Conservation (phyloP, 2,329 filamentous ascomycete genomes). For the Chrysosporium keratinophilum region DNA sequence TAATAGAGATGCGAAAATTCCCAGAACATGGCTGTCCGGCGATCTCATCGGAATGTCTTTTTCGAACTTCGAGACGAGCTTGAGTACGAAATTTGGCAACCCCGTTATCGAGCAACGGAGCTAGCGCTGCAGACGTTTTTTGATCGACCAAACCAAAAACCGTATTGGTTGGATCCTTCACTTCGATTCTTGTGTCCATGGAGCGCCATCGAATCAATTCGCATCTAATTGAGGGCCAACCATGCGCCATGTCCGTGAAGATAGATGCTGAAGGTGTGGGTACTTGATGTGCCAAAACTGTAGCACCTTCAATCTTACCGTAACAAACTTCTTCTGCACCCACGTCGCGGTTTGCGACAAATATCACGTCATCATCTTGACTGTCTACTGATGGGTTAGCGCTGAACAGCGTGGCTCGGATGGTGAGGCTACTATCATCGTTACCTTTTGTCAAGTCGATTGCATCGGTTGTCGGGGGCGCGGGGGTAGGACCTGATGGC, state of each 20-base stretch:
- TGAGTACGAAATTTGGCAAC: slow-evolving; percentile 57
- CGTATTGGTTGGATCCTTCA: slow-evolving; percentile 59
- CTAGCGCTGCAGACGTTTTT: slow-evolving; percentile 56
- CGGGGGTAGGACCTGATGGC: slow-evolving; percentile 20
- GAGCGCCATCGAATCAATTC: slow-evolving; percentile 51
- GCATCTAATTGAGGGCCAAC: slow-evolving; percentile 67
- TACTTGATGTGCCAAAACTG: slow-evolving; percentile 56
- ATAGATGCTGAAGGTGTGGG: slow-evolving; percentile 50
- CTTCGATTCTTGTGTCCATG: slow-evolving; percentile 54
- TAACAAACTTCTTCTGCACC: slow-evolving; percentile 67
- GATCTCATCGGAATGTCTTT: slow-evolving; percentile 52
- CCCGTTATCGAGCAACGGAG: slow-evolving; percentile 60
- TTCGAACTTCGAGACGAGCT: slow-evolving; percentile 58
- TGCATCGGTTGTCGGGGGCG: slow-evolving; percentile 43
- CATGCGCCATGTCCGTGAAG: slow-evolving; percentile 41
- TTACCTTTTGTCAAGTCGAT: slow-evolving; percentile 39
- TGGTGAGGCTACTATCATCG: background rate
- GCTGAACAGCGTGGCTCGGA: background rate
- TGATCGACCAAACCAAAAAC: slow-evolving; percentile 68
- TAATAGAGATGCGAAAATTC: slow-evolving; percentile 56
- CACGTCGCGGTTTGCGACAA: slow-evolving; percentile 47
- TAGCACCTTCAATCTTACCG: slow-evolving; percentile 60
- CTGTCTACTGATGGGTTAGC: slow-evolving; percentile 22
- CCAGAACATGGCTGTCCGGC: slow-evolving; percentile 53
- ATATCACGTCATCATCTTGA: slow-evolving; percentile 33